These are phyloP conservation scores for Asterophora lycoperdoides DNA, from an alignment of 768 basidiomycete genomes.

Conservation along the genomic window DNA sequence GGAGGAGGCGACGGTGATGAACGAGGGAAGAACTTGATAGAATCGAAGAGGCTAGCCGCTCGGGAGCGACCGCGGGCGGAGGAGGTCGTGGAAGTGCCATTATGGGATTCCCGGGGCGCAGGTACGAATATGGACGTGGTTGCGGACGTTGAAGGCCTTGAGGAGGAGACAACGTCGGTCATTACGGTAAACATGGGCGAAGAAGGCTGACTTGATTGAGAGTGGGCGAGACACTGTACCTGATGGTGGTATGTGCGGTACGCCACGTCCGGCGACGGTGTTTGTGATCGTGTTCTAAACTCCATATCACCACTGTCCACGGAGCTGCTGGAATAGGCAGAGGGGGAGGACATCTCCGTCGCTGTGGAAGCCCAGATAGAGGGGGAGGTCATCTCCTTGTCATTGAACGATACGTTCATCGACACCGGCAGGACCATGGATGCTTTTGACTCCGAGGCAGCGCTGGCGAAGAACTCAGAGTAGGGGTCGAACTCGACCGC, in stretches of 20 bases:
- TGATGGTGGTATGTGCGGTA: conserved; percentile 31
- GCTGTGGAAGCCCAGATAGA: conserved; percentile 45
- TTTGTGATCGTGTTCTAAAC: conserved; percentile 34
- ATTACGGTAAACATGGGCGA: conserved; percentile 37
- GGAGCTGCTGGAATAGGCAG: conserved; percentile 40
- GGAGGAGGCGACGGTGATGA: conserved; percentile 41
- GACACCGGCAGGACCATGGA: conserved; percentile 26
- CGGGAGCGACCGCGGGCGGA: conserved; percentile 10
- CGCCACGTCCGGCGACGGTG: conserved; percentile 25
- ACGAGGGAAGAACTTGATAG: conserved; percentile 48
- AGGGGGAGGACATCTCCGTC: conserved; percentile 43
- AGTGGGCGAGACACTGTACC: conserved; percentile 31
- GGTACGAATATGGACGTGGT: neutral
- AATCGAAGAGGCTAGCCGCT: conserved; percentile 34
- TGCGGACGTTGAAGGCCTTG: conserved; percentile 30
- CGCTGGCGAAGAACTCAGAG: conserved; percentile 47
- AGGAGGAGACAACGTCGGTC: conserved; percentile 36
- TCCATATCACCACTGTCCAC: conserved; percentile 26
- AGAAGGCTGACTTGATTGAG: conserved; percentile 40
- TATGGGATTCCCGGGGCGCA: conserved; percentile 20
- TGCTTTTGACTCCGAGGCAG: conserved; percentile 35
- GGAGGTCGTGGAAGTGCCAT: conserved; percentile 5
- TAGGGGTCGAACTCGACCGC: conserved; percentile 65
- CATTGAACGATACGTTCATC: conserved; percentile 34
- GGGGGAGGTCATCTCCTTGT: conserved; percentile 53